phyloP scores from a whole-genome alignment of 371 early-diverging fungal genomes.

The Mortierella sp. region DNA sequence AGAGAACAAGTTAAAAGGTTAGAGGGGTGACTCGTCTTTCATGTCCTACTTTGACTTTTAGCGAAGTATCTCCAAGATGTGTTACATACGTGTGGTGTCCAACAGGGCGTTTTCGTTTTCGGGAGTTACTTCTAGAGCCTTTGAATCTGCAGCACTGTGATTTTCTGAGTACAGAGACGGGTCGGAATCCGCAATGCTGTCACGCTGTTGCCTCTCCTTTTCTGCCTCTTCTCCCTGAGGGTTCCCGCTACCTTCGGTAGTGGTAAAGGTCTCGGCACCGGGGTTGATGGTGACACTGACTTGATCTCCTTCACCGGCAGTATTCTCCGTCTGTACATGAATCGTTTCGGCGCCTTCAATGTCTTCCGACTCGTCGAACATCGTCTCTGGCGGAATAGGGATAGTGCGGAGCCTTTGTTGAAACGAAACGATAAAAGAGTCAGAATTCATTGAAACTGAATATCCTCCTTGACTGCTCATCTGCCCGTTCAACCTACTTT shows the following conservation, averaged over 20 bases:
- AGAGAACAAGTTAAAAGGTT: not conserved
- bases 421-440: not conserved
- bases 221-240: not conserved
- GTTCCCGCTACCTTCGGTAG: not conserved
- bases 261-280: not conserved
- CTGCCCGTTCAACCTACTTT: conserved; percentile 53
- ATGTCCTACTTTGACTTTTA: conserved; percentile 8
- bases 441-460: not conserved
- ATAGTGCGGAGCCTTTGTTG: conserved; percentile 31
- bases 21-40: conserved; percentile 2
- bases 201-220: conserved; percentile 30
- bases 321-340: conserved; percentile 32
- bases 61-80: too few relatives aligned
- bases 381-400: conserved; percentile 16
- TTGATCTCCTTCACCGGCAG: conserved; percentile 26
- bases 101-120: too few relatives aligned
- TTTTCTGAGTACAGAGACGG: conserved; percentile 10
- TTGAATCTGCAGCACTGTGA: not conserved
- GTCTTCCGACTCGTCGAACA: conserved; percentile 5
- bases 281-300: conserved; percentile 30
- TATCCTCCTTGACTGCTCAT: not conserved
- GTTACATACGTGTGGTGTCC: too few relatives aligned
- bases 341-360: conserved; percentile 32
- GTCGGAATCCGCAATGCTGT: not conserved
- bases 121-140: too few relatives aligned